phyloP scores from a whole-genome alignment of 2,329 filamentous ascomycete genomes.

The Xylariaceae sp. region DNA sequence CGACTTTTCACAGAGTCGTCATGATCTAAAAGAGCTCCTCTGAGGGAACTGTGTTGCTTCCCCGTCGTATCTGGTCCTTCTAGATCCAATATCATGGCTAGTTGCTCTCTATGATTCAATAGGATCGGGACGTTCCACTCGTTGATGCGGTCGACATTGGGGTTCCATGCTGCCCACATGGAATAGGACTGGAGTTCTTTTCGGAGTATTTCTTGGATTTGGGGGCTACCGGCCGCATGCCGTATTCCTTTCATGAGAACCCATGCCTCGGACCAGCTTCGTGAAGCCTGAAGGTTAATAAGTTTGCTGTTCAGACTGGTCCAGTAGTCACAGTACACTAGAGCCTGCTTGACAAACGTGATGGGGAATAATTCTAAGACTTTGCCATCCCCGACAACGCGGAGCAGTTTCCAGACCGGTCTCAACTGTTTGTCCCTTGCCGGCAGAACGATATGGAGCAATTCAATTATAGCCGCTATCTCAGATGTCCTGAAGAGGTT shows the following conservation, averaged over 20 bases:
- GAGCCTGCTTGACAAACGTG: not conserved
- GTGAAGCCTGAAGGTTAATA: not conserved
- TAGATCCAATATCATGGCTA: not conserved
- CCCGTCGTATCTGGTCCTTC: conserved; percentile 1
- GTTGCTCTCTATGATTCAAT: not conserved
- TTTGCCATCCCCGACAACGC: not conserved
- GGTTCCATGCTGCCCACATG: not conserved
- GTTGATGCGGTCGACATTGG: not conserved
- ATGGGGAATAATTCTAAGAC: not conserved
- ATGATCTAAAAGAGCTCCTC: not conserved
- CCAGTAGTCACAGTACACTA: not conserved
- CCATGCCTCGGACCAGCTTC: not conserved
- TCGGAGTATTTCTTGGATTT: not conserved
- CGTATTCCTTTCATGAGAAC: not conserved
- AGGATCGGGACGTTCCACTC: not conserved
- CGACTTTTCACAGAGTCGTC: not conserved
- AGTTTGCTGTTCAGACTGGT: not conserved
- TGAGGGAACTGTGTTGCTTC: not conserved
- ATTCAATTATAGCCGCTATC: not conserved
- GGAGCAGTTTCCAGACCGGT: not conserved
- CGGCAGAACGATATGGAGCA: not conserved
- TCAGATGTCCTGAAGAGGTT: not conserved
- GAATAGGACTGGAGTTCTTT: not conserved
- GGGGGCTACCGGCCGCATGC: not conserved
- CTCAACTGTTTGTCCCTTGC: not conserved